Percentiles rank a stretch among this genome's conserved stretches.
Conservation (phyloP, 257 asterid genomes). For the Paulownia fortunei region DNA sequence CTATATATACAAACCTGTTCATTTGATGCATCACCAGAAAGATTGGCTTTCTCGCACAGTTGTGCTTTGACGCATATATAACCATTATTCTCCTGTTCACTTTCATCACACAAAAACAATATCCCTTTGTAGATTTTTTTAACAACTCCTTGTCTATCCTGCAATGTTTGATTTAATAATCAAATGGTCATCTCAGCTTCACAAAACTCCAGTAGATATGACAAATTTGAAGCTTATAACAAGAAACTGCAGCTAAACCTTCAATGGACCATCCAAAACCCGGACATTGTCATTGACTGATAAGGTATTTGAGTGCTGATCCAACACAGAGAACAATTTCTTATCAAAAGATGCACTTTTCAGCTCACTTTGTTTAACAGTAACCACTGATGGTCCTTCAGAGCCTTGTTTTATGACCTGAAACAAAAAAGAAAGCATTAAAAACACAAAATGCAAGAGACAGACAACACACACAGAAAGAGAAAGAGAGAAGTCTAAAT, state of each 20-base stretch:
- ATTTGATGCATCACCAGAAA: conserved; percentile 47
- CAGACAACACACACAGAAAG: not conserved
- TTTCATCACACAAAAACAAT: conserved; percentile 73
- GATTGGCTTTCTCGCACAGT: conserved; percentile 73
- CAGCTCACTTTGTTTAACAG: conserved; percentile 61
- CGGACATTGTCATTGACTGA: conserved; percentile 74
- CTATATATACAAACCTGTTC: conserved; percentile 63
- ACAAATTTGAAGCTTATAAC: conserved; percentile 7
- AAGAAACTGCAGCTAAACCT: conserved; percentile 54
- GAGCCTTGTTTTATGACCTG: conserved; percentile 82
- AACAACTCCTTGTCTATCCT: conserved; percentile 83
- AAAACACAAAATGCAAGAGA: not conserved
- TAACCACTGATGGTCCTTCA: conserved; percentile 71
- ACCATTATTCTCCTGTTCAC: conserved; percentile 68
- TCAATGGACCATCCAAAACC: conserved; percentile 80
- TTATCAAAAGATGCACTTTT: conserved; percentile 85
- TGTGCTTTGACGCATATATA: conserved; percentile 70
- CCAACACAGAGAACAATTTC: conserved; percentile 79
- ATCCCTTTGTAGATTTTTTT: conserved; percentile 83
- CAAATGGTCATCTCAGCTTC: conserved; percentile 27
- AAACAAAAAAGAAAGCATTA: conserved; percentile 13
- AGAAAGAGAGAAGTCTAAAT: conserved; percentile 26
- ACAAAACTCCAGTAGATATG: conserved; percentile 17
- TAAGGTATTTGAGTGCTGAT: conserved; percentile 63
- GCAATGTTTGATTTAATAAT: conserved; percentile 38